These are phyloP conservation scores for Stylosanthes scabra DNA, from an alignment of 331 rosid species.

Conservation along the genomic window DNA sequence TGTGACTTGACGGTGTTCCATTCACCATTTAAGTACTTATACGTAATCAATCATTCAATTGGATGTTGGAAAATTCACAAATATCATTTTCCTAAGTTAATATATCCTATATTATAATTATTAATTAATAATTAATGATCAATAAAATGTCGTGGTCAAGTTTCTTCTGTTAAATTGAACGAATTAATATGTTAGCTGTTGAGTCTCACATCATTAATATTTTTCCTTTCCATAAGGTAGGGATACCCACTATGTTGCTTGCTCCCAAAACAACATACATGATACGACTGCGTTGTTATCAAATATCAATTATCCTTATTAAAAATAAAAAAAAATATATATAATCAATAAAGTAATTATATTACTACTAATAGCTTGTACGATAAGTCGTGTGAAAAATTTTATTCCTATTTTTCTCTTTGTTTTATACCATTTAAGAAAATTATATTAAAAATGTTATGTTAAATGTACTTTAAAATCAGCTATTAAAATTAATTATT, in stretches of 20 bases:
- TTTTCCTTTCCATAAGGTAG: conserved; percentile 35
- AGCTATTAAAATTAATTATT: no score
- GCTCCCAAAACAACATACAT: conserved; percentile 39
- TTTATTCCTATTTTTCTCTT: neutral
- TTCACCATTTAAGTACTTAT: neutral
- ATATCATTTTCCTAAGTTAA: neutral
- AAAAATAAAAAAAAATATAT: no score
- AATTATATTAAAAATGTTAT: no score
- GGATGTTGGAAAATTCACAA: neutral
- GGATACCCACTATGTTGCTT: conserved; percentile 36
- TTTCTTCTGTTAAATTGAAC: neutral
- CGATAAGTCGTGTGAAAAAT: neutral
- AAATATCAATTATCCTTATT: conserved; percentile 9
- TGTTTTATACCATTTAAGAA: neutral
- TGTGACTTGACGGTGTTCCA: neutral
- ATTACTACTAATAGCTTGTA: conserved; percentile 11
- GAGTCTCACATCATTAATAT: conserved; percentile 38
- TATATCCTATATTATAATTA: neutral
- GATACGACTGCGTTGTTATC: conserved; percentile 29
- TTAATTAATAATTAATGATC: neutral
- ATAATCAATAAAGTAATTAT: neutral
- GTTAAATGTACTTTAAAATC: no score
- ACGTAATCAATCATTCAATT: neutral
- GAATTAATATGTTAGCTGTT: conserved; percentile 38
- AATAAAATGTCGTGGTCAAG: neutral